These are phyloP conservation scores for Straminergon stramineum DNA, from an alignment of 225 moss, liverwort and hornwort species.

Conservation along the genomic window DNA sequence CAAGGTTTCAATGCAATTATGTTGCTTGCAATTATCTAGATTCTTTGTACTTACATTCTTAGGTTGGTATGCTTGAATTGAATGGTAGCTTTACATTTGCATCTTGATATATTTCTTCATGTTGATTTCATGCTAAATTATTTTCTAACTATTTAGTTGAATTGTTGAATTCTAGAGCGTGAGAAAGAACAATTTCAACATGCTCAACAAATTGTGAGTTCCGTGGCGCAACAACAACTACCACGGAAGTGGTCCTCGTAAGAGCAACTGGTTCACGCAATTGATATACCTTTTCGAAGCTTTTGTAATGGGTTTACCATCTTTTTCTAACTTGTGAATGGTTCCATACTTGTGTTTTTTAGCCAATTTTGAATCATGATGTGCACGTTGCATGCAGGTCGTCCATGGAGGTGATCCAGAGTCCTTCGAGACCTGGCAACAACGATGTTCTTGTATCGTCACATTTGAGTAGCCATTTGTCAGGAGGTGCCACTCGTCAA, in stretches of 20 bases:
- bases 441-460: accelerated
- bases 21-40: too few species aligned
- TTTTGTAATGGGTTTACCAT: too few species aligned
- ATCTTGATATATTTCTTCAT: too few species aligned
- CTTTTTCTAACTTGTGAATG: background rate
- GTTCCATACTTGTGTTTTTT: background rate
- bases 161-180: background rate
- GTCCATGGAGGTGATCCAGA: background rate
- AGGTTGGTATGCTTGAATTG: background rate
- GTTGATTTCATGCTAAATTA: background rate
- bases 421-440: too few species aligned
- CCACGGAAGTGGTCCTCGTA: background rate
- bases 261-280: background rate
- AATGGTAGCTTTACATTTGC: background rate
- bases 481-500: too few species aligned
- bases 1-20: background rate
- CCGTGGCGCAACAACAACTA: background rate
- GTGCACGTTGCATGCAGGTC: background rate
- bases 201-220: background rate
- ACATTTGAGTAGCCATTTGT: background rate
- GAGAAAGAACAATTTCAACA: conserved; percentile 4
- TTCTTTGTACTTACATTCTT: too few species aligned
- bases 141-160: background rate
- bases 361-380: background rate
- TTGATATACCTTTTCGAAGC: background rate